Percentiles rank a stretch among this genome's conserved stretches.
Conservation (phyloP, 495 filamentous ascomycete genomes). For the Delitschia confertaspora region DNA sequence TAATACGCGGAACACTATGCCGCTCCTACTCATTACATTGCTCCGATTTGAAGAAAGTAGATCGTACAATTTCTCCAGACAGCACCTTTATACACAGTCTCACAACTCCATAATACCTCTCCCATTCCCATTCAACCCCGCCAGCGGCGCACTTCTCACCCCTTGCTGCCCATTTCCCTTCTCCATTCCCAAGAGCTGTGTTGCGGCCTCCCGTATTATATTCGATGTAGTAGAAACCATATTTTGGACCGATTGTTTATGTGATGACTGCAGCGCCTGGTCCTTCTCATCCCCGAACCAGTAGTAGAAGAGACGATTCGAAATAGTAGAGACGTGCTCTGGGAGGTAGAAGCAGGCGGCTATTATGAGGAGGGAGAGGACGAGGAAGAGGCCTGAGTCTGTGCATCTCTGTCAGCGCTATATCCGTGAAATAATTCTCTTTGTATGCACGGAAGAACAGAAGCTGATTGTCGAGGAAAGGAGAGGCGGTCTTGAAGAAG, state of each 20-base stretch:
- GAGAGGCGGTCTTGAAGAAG: neutral
- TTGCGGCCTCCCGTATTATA: slow-evolving; percentile 1
- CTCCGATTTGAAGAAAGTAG: no score
- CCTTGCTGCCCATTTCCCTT: no score
- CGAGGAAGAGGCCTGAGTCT: slow-evolving; percentile 89
- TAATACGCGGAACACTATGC: no score
- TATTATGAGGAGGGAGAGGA: slow-evolving; percentile 73
- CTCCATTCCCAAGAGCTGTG: neutral
- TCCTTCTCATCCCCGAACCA: slow-evolving; percentile 76
- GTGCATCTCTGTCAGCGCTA: neutral
- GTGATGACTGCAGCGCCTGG: neutral
- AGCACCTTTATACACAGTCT: no score
- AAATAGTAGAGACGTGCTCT: slow-evolving; percentile 70
- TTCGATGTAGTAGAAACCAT: neutral
- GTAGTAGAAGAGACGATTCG: slow-evolving; percentile 86
- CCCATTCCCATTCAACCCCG: no score
- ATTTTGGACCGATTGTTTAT: no score
- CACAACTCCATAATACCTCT: no score
- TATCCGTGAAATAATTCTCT: neutral
- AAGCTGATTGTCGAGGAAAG: neutral
- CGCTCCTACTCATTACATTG: no score
- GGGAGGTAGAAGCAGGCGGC: slow-evolving; percentile 87
- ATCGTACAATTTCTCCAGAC: no score
- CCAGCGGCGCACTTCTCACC: no score
- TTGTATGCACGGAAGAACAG: neutral